Conservation (phyloP, 208 protist species). For the Wallacemonas sp. region DNA sequence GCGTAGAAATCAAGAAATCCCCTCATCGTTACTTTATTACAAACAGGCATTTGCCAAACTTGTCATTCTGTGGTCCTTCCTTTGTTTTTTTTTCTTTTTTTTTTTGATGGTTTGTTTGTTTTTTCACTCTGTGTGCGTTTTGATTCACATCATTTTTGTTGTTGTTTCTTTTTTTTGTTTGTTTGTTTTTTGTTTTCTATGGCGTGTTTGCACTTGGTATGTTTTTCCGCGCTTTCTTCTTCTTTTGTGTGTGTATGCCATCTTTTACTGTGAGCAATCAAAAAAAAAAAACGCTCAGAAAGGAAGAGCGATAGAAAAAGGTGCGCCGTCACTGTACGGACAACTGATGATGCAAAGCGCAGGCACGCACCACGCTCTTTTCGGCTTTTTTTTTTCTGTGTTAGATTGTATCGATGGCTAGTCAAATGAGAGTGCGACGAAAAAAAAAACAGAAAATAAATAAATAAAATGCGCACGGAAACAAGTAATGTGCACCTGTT, state of each 20-base stretch:
- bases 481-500: background rate
- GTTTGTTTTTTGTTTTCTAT: background rate
- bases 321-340: too few species aligned
- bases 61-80: background rate
- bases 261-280: too few species aligned
- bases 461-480: background rate
- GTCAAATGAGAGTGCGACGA: too few species aligned
- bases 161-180: slow-evolving; percentile 11
- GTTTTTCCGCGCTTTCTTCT: background rate
- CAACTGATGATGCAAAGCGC: too few species aligned
- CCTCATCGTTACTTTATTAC: slow-evolving; percentile 13
- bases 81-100: slow-evolving; percentile 9
- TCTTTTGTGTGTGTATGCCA: background rate
- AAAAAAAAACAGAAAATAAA: background rate
- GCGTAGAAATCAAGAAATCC: background rate
- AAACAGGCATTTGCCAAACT: background rate
- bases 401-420: too few species aligned
- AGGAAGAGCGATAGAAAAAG: too few species aligned
- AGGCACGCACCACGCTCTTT: background rate
- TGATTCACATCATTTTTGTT: background rate
- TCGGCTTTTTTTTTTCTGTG: background rate
- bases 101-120: slow-evolving; percentile 7
- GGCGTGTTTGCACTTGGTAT: background rate
- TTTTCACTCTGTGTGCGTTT: background rate
- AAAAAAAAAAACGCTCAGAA: too few species aligned